Percentiles rank a stretch among this genome's conserved stretches.
Evolutionary conservation across 176 grass and related monocot genomes (phyloP).

Genomic region (Triticum turgidum): DNA sequence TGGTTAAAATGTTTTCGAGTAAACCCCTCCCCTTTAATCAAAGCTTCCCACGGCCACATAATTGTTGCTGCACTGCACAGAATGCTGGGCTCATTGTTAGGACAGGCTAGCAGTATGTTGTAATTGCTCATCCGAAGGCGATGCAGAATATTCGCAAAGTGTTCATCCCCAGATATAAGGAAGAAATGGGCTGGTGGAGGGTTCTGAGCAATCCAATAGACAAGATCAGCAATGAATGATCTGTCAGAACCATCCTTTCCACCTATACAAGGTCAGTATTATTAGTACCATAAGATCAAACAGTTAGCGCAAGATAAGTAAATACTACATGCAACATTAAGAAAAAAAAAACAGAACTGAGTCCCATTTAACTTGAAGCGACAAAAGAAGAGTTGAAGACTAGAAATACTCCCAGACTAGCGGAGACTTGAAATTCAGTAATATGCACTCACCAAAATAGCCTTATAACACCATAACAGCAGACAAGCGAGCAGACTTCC

Average conservation of each 20-base stretch:
- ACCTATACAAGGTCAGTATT: constrained; percentile 43
- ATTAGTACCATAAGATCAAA: constrained; percentile 23
- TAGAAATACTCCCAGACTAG: not conserved
- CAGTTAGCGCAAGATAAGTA: not conserved
- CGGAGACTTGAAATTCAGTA: not conserved
- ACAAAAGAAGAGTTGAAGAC: not conserved
- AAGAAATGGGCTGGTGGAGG: constrained; percentile 95
- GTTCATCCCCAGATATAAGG: constrained; percentile 75
- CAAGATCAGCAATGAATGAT: constrained; percentile 74
- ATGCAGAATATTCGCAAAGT: constrained; percentile 81
- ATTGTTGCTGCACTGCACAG: constrained; percentile 78
- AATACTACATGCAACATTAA: not conserved
- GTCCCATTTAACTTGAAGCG: constrained; percentile 4
- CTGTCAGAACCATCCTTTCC: constrained; percentile 83
- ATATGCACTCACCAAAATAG: not conserved
- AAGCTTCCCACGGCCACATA: constrained; percentile 78
- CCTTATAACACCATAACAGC: not conserved
- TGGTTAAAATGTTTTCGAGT: constrained; percentile 63
- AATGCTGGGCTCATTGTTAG: constrained; percentile 16
- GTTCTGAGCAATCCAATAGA: constrained; percentile 84
- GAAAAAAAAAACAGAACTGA: not conserved
- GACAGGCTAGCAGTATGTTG: constrained; percentile 79
- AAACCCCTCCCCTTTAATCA: constrained; percentile 65
- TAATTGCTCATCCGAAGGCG: constrained; percentile 93
- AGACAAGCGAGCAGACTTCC: not conserved